These are phyloP conservation scores for Straminergon stramineum DNA, from an alignment of 225 moss, liverwort and hornwort genomes.

Conservation along the genomic window DNA sequence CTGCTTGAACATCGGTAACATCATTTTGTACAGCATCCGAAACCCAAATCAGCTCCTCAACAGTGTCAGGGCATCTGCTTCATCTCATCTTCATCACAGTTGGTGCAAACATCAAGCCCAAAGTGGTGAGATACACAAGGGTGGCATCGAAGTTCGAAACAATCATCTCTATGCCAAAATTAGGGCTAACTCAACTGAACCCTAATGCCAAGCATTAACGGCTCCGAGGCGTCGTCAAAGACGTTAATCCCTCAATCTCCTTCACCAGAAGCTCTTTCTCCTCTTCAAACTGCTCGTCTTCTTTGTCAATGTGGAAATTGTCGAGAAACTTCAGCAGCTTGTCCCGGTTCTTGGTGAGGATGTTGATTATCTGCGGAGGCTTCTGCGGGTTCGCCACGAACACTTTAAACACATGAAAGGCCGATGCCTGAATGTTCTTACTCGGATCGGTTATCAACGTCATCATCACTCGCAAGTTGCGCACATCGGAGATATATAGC, in stretches of 20 bases:
- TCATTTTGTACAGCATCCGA: neutral
- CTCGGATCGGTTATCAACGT: slow-evolving; percentile 91
- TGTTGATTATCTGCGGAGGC: slow-evolving; percentile 80
- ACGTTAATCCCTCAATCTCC: slow-evolving; percentile 73
- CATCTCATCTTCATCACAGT: neutral
- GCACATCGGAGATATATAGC: slow-evolving; percentile 93
- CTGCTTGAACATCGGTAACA: neutral
- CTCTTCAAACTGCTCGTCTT: slow-evolving; percentile 99
- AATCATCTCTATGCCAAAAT: neutral
- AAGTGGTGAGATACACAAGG: neutral
- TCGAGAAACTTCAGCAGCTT: slow-evolving; percentile 74
- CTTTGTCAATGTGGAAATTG: slow-evolving; percentile 93
- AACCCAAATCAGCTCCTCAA: neutral
- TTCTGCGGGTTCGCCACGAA: slow-evolving; percentile 98
- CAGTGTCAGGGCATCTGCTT: neutral
- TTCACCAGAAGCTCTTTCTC: slow-evolving; percentile 95
- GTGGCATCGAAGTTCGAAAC: neutral
- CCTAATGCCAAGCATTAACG: neutral
- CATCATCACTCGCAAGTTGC: slow-evolving; percentile 97
- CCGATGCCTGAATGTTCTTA: slow-evolving; percentile 93
- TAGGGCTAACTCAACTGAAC: neutral
- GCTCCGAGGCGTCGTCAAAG: slow-evolving; percentile 7
- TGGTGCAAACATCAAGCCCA: neutral
- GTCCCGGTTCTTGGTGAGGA: slow-evolving; percentile 90
- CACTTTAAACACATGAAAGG: slow-evolving; percentile 97